Base-by-base conservation (phyloP, 1,284 basidiomycete species). In the Leucoagaricus sp. region DNA sequence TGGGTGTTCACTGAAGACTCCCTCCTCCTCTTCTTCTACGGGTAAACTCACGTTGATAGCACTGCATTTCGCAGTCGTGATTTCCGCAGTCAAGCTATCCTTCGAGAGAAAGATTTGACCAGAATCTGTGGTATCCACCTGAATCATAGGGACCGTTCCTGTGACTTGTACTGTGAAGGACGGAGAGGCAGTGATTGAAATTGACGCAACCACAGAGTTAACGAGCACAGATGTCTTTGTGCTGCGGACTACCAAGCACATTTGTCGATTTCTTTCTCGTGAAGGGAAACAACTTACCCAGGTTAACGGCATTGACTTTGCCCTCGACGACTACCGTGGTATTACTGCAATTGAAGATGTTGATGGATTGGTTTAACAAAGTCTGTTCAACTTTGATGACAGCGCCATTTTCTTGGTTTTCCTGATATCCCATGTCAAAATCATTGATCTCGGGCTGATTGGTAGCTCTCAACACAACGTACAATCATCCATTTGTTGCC, bases 401-500 rank as follows among this genome's bases (percentile, higher is more conserved):
- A 5, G 78, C 74, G 65, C 96, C 91, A 67, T 91, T 90, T 71
- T 98, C 96, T 75, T 95, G 89, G 70, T 94, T 89, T 78, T 99
- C 97, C 94, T 97, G 29, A n/a, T 29, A 52, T 3, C 34, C 4
- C 52, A 8, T 46, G 44, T 44, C 49, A 23, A 38, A 17, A 17
- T 47, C 19, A 31, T 26, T 29, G 12, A 8, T 15, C 1, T 15
- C 15, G 17, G 5, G 19, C 12, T 5, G 17, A n/a, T n/a, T n/a
- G n/a, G n/a, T n/a, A 29, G 29, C 19, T 23, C 9, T 45, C 3
- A 42, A 19, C 13, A 33, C 50, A 13, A 79, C 92, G 65, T 65
- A 96, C 94, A 60, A 99, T 85, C 23, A 85, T 70, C 97, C 97
- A 99, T 74, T 96, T 97, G 69, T 84, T 96, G 12, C 95, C 96